These are phyloP conservation scores for Penicillium sp. DNA, from an alignment of 2,329 filamentous ascomycete genomes.

Conservation along the genomic window DNA sequence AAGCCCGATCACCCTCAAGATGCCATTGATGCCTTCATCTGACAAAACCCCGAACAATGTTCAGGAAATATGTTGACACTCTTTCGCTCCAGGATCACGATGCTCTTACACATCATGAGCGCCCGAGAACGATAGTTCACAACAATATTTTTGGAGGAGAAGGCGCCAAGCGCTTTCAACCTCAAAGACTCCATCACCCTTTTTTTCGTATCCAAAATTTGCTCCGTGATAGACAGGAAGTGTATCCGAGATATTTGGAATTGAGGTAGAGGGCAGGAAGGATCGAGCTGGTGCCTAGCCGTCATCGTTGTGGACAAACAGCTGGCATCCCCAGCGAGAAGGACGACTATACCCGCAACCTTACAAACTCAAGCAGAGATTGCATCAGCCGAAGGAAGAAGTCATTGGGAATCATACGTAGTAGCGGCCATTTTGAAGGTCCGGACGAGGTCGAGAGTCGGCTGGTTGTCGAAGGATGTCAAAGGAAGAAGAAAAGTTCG, in stretches of 20 bases:
- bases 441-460: slow-evolving; percentile 39
- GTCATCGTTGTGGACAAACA: slow-evolving; percentile 17
- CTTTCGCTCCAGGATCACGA: slow-evolving; percentile 27
- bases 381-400: slow-evolving; percentile 33
- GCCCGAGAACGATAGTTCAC: slow-evolving; percentile 38
- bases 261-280: slow-evolving; percentile 49
- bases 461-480: slow-evolving; percentile 38
- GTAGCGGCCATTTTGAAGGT: slow-evolving; percentile 59
- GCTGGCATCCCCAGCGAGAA: slow-evolving; percentile 67
- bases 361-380: slow-evolving; percentile 41
- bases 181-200: slow-evolving; percentile 72
- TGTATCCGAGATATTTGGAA: slow-evolving; percentile 25
- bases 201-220: slow-evolving; percentile 57
- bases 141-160: slow-evolving; percentile 77
- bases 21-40: slow-evolving; percentile 58
- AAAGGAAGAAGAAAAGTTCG: slow-evolving; percentile 23
- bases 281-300: slow-evolving; percentile 72
- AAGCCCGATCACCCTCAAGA: slow-evolving; percentile 28
- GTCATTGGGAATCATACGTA: slow-evolving; percentile 55
- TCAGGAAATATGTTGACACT: slow-evolving; percentile 54
- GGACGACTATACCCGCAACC: slow-evolving; percentile 74
- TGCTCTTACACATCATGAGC: slow-evolving; percentile 13
- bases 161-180: slow-evolving; percentile 62
- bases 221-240: slow-evolving; percentile 19
- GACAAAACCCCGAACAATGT: slow-evolving; percentile 66